Conservation (phyloP, 139 green algal genomes). For the Picochlorum sp. region DNA sequence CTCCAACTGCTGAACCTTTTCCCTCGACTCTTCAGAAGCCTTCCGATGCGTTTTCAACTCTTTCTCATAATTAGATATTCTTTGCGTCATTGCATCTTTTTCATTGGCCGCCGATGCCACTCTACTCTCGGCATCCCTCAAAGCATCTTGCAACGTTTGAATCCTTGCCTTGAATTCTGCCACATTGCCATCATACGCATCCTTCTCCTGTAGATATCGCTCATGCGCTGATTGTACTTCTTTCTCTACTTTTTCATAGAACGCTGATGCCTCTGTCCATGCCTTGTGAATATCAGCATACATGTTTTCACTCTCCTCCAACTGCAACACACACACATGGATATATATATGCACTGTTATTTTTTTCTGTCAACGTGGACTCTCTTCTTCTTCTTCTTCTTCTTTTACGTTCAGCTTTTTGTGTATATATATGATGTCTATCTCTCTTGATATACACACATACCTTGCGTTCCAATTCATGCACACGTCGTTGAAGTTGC, state of each 20-base stretch:
- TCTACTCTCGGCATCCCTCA: not conserved
- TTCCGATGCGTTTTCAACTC: constrained; percentile 1
- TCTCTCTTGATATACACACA: not conserved
- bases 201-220: constrained; percentile 8
- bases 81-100: not conserved
- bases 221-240: not conserved
- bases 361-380: not conserved
- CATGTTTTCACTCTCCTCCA: constrained; percentile 16
- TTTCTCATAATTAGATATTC: not conserved
- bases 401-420: no score
- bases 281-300: constrained; percentile 23
- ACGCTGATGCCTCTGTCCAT: constrained; percentile 15
- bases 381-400: no score
- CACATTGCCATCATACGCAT: constrained; percentile 1
- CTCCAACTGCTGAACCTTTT: not conserved
- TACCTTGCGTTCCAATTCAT: constrained; percentile 20
- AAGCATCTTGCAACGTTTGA: constrained; percentile 1
- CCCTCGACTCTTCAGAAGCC: not conserved
- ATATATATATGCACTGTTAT: not conserved
- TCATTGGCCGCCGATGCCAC: not conserved
- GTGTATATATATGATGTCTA: no score
- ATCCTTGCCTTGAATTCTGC: constrained; percentile 1
- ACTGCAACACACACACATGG: constrained; percentile 10
- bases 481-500: not conserved
- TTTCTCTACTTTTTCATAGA: constrained; percentile 15